Base-by-base conservation (phyloP, 495 filamentous ascomycete genomes). In the Penicillium pulvis region DNA sequence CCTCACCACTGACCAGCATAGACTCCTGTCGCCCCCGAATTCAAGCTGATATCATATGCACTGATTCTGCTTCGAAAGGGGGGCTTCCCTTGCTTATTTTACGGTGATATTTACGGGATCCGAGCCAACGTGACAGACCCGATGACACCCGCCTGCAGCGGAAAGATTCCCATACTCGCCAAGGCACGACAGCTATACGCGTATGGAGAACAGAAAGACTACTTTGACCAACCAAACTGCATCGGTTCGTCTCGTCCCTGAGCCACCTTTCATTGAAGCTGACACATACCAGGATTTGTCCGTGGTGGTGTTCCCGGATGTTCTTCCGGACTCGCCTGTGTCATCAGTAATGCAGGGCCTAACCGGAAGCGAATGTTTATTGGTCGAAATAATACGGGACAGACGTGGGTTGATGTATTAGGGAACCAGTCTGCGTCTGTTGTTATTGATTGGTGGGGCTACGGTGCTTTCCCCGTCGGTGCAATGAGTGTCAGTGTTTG, bases 91-190 rank as follows among this genome's bases (percentile, higher is more conserved):
- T 91, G 87, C 60, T 61, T 90, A 51, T 92, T 89, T 67, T 91
- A 87, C 65, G 88, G 88, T 31, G 89, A 92, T 60, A 61, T 91
- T 10, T 91, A 90, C 66, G 88, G 88, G n/a, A 85, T 87, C 58
- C 70, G 78, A 57, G 81, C 72, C 11, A 69, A 65, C 49, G 61
- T 60, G 36, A 70, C 80, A 28, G 68, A 78, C 23, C 73, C 82
- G 3, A 80, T 81, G 51, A 77, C 78, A 2, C 84, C 87, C 4
- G 80, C 85, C 10, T 88, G 85, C 64, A 77, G 80, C 52, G 81
- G 80, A 31, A 76, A 78, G 19, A 77, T 92, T 1, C 81, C 87
- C 6, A 74, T 81, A n/a, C 67, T 92, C 11, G 79, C 78, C 16
- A 76, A 87, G 23, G 87, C 84, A 6, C 78, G 89, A 6, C 89